Evolutionary conservation across 1,284 basidiomycete species (phyloP).

Genomic region (Lignosus rhinocerotis): DNA sequence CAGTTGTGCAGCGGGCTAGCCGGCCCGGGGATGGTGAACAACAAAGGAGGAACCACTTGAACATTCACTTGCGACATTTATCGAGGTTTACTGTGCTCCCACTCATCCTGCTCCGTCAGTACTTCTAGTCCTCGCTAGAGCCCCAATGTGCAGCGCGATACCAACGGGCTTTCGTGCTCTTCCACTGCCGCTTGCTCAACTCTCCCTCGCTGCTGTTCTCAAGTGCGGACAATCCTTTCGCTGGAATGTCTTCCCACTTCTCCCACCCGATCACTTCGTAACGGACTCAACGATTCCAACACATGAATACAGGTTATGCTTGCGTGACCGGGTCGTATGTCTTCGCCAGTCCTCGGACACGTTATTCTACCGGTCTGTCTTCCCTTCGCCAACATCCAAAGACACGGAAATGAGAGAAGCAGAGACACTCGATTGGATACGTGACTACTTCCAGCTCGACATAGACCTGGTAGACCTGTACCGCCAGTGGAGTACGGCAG

Average conservation of each 20-base stretch:
- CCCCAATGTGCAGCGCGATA: conserved; percentile 4
- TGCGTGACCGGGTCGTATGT: conserved; percentile 81
- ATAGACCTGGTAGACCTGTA: conserved; percentile 79
- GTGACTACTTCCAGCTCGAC: conserved; percentile 89
- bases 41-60: too few species aligned
- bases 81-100: too few species aligned
- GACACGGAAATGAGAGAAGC: conserved; percentile 23
- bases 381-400: conserved; percentile 33
- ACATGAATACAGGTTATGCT: conserved; percentile 73
- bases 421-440: conserved; percentile 77
- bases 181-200: conserved; percentile 60
- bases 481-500: conserved; percentile 72
- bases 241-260: conserved; percentile 60
- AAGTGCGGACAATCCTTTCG: conserved; percentile 84
- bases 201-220: conserved; percentile 71
- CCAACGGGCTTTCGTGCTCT: conserved; percentile 51
- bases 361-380: conserved; percentile 74
- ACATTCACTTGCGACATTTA: too few species aligned
- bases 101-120: too few species aligned
- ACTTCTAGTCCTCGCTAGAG: too few species aligned
- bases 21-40: too few species aligned
- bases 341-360: conserved; percentile 71
- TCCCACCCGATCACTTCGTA: conserved; percentile 18
- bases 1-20: too few species aligned
- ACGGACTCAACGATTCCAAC: conserved; percentile 28